Base-by-base conservation (phyloP, 352 stramenopile genomes). In the Albugo laibachii region DNA sequence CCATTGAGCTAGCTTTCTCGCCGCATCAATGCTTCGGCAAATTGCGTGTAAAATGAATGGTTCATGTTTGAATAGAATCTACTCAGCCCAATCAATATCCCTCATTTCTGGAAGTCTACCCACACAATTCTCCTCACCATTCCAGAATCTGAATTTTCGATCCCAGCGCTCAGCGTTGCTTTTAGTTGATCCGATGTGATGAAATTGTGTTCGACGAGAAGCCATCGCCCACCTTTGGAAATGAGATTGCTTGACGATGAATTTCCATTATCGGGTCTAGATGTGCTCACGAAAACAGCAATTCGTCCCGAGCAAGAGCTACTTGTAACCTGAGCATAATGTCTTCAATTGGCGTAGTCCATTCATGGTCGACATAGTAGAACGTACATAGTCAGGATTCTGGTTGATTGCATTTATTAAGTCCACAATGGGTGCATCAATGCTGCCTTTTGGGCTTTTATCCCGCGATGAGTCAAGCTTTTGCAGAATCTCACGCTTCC, bases 31-130 rank as follows among this genome's bases (percentile, higher is more conserved):
- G 43, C 89, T 65, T 20, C 76, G 64, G 52, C 82, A 95, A 31
- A 85, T 63, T 3, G 95, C 77, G 63, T 96, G 83, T 70, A 96
- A 84, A 48, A 95, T 92, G 53, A 95, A 92, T 46, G 83, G 83
- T 41, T 95, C 83, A 50, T 88, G 69, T 57, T 95, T 94, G 57
- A 95, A 83, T 36, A 91, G 69, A 53, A 88, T 24, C n/a, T 24
- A 14, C 34, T 45, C 11, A 21, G 5, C 3, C 41, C 21, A 39
- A 49, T 10, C 14, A 13, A 19, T 5, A 47, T 12, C 14, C 49
- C 20, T 36, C 24, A 31, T 10, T 31, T 31, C 3, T 31, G 24
- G 8, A 8, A 35, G 2, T 3, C 50, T 11, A n/a, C n/a, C n/a
- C n/a, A n/a, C 14, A 20, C 38, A 1, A 44, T 21, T 14, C 27